A percentile compares a stretch with the other conserved stretches of the same genome.
phyloP scores from a whole-genome alignment of 371 early-diverging fungal genomes.

The Choanephora cucurbitarum region DNA sequence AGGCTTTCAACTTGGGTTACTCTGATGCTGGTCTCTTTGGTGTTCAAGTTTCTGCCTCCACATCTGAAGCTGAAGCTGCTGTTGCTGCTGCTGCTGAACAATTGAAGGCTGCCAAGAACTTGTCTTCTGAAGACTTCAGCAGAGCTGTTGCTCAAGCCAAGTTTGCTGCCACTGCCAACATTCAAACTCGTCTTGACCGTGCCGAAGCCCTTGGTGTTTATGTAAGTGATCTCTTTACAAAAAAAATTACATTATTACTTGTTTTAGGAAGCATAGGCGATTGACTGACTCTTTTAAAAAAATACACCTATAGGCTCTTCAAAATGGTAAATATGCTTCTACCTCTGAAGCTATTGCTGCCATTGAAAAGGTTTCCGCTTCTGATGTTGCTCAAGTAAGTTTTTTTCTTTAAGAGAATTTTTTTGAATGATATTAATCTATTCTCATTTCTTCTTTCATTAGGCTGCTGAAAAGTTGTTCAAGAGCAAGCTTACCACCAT shows the following conservation, averaged over 20 bases:
- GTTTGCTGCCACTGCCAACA: constrained; percentile 69
- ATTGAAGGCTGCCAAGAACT: constrained; percentile 58
- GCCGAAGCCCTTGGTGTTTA: constrained; percentile 51
- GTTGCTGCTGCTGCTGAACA: constrained; percentile 73
- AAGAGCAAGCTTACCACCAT: constrained; percentile 80
- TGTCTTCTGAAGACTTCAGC: constrained; percentile 68
- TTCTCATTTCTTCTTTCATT: neutral
- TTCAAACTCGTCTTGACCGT: constrained; percentile 64
- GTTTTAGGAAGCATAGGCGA: no score
- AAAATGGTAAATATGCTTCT: constrained; percentile 49
- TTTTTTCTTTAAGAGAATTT: neutral
- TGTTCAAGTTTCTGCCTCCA: constrained; percentile 70
- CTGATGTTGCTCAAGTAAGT: constrained; percentile 63
- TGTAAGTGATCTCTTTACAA: constrained; percentile 30
- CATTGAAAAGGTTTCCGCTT: constrained; percentile 63
- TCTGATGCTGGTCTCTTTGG: constrained; percentile 95
- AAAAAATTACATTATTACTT: no score
- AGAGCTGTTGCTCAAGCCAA: constrained; percentile 88
- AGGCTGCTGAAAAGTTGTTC: constrained; percentile 71
- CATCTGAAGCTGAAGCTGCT: constrained; percentile 64
- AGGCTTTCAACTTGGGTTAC: constrained; percentile 87
- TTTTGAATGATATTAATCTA: no score
- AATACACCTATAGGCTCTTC: no score
- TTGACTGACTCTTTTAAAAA: no score
- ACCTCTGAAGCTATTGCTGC: constrained; percentile 56